Conservation (phyloP, 2,329 filamentous ascomycete species). For the Cyphellophora europaea region DNA sequence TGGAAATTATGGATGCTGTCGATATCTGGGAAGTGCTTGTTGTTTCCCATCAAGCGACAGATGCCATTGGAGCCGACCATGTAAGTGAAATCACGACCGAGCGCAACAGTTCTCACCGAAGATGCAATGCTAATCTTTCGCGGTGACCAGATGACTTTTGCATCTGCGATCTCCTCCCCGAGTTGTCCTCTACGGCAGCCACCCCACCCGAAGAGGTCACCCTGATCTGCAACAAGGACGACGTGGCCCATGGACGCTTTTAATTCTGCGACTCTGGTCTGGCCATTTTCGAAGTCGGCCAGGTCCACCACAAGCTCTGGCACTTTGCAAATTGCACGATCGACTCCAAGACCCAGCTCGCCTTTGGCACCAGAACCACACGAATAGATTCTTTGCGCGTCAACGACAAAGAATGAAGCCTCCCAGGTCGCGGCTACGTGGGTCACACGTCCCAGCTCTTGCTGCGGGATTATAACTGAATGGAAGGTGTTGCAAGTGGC, state of each 20-base stretch:
- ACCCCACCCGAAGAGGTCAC: slow-evolving; percentile 81
- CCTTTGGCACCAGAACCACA: slow-evolving; percentile 62
- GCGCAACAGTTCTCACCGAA: slow-evolving; percentile 55
- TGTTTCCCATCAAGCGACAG: slow-evolving; percentile 55
- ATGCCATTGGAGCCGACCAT: slow-evolving; percentile 36
- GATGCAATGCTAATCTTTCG: slow-evolving; percentile 48
- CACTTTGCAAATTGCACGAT: slow-evolving; percentile 10
- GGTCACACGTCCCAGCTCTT: slow-evolving; percentile 26
- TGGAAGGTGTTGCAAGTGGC: neutral
- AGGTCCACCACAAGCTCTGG: slow-evolving; percentile 9
- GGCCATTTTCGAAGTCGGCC: slow-evolving; percentile 1
- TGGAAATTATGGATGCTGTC: slow-evolving; percentile 43
- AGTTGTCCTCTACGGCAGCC: slow-evolving; percentile 78
- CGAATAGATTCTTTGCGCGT: slow-evolving; percentile 45
- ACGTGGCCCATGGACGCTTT: slow-evolving; percentile 70
- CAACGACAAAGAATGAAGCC: slow-evolving; percentile 50
- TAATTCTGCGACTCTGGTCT: slow-evolving; percentile 23
- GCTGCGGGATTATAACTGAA: neutral
- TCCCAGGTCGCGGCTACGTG: slow-evolving; percentile 68
- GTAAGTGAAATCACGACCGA: slow-evolving; percentile 79
- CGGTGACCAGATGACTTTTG: slow-evolving; percentile 48
- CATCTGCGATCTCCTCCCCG: slow-evolving; percentile 43
- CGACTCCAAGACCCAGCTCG: slow-evolving; percentile 56
- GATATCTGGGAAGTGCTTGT: slow-evolving; percentile 61
- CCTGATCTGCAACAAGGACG: slow-evolving; percentile 62